Percentiles rank a stretch among this genome's conserved stretches.
Conservation (phyloP, 768 basidiomycete species). For the Boletus rubescentipes region DNA sequence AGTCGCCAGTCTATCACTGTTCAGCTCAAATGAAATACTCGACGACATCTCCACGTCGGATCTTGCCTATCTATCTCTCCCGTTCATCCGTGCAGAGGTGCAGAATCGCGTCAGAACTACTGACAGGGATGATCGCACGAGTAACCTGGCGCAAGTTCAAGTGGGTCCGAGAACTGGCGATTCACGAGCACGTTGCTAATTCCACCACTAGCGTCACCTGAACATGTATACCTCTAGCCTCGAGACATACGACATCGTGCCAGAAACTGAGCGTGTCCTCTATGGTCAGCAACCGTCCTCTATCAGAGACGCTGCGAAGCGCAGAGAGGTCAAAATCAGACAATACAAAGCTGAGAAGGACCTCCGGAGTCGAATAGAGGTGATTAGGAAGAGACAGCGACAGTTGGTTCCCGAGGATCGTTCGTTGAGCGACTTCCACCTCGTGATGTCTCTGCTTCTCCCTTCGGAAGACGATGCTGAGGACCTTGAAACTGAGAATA, state of each 20-base stretch:
- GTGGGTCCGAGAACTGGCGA: slow-evolving; percentile 40
- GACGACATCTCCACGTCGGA: slow-evolving; percentile 81
- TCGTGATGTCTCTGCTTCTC: slow-evolving; percentile 64
- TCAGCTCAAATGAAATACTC: slow-evolving; percentile 80
- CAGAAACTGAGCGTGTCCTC: slow-evolving; percentile 56
- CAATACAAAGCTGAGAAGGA: slow-evolving; percentile 89
- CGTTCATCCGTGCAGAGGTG: slow-evolving; percentile 66
- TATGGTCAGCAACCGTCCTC: slow-evolving; percentile 47
- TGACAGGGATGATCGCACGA: slow-evolving; percentile 58
- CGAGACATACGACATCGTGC: slow-evolving; percentile 66
- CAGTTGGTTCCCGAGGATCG: slow-evolving; percentile 36
- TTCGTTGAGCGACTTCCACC: slow-evolving; percentile 53
- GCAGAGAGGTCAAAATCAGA: slow-evolving; percentile 86
- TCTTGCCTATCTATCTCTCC: slow-evolving; percentile 72
- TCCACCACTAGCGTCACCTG: slow-evolving; percentile 45
- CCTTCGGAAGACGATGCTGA: slow-evolving; percentile 38
- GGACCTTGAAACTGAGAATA: slow-evolving; percentile 61
- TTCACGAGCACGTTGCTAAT: slow-evolving; percentile 1
- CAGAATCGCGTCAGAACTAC: slow-evolving; percentile 56
- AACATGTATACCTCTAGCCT: slow-evolving; percentile 47
- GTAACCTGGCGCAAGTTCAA: slow-evolving; percentile 52
- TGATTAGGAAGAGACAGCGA: slow-evolving; percentile 53
- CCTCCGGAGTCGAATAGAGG: slow-evolving; percentile 64
- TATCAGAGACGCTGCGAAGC: slow-evolving; percentile 63
- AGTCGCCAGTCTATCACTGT: slow-evolving; percentile 62